Conservation (phyloP, 2,329 filamentous ascomycete species). For the Escovopsis sp. region DNA sequence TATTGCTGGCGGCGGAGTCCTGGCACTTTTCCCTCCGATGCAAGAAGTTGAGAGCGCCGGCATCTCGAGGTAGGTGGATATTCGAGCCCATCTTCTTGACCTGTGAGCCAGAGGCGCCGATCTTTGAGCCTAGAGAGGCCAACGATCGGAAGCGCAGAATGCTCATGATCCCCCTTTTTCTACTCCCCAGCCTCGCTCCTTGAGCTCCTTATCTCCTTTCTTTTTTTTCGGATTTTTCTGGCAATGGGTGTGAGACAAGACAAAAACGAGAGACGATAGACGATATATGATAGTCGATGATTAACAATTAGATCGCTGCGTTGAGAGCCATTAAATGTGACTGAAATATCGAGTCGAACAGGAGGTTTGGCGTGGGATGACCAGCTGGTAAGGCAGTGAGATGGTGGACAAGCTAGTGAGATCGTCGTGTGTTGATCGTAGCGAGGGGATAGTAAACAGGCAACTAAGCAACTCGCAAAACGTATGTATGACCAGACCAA, state of each 20-base stretch:
- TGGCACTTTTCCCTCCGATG: constrained; percentile 6
- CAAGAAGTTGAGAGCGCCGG: constrained; percentile 5
- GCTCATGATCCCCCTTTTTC: constrained; percentile 3
- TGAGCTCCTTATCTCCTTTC: background rate
- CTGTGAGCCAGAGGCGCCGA: constrained; percentile 6
- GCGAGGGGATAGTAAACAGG: constrained; percentile 8
- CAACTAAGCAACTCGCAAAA: constrained; percentile 10
- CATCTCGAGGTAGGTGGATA: constrained; percentile 12
- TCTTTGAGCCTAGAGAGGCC: constrained; percentile 6
- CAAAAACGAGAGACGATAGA: constrained; percentile 1
- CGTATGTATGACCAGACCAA: constrained; percentile 1
- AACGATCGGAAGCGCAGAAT: constrained; percentile 3
- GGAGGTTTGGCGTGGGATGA: background rate
- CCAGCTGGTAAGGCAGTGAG: background rate
- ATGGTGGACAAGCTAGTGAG: constrained; percentile 1
- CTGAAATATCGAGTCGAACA: background rate
- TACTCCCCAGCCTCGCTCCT: background rate
- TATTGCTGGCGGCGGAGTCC: constrained; percentile 15
- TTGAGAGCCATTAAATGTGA: constrained; percentile 6
- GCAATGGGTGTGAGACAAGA: constrained; percentile 1
- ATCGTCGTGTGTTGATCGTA: too few species aligned
- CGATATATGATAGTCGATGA: constrained; percentile 1
- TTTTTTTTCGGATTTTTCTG: background rate
- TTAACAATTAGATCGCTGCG: constrained; percentile 3
- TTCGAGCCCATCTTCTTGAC: constrained; percentile 14